Evolutionary conservation across 805 yeast species (phyloP).

Genomic region (Candida chauliodis): DNA sequence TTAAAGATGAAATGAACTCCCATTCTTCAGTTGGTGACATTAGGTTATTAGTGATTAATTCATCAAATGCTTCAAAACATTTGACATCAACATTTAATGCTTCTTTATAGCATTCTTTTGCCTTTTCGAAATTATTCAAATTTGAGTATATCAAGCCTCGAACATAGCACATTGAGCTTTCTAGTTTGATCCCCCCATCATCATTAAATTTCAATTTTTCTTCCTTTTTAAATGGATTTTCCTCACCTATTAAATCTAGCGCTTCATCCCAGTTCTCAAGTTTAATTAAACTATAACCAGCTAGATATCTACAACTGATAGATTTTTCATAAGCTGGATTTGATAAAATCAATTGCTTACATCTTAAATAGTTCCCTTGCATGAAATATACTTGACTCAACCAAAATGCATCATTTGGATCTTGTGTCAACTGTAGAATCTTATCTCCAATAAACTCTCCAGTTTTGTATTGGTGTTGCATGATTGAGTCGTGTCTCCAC

Average conservation of each 20-base stretch:
- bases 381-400: constrained; percentile 84
- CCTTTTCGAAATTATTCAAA: constrained; percentile 79
- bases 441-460: constrained; percentile 93
- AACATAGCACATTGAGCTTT: constrained; percentile 80
- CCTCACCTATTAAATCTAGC: constrained; percentile 76
- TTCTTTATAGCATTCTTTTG: constrained; percentile 82
- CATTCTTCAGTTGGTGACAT: constrained; percentile 85
- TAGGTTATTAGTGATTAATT: constrained; percentile 65
- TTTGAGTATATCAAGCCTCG: constrained; percentile 81
- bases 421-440: constrained; percentile 75
- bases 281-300: constrained; percentile 70
- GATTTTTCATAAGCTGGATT: constrained; percentile 52
- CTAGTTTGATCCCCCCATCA: constrained; percentile 85
- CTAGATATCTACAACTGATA: constrained; percentile 76
- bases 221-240: constrained; percentile 61
- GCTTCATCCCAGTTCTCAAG: constrained; percentile 86
- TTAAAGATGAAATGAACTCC: constrained; percentile 58
- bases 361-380: constrained; percentile 74
- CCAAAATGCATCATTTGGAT: constrained; percentile 95
- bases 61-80: constrained; percentile 90
- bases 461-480: constrained; percentile 87
- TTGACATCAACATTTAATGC: constrained; percentile 85
- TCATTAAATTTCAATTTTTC: constrained; percentile 33
- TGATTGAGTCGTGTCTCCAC: constrained; percentile 91
- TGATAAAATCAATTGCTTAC: constrained; percentile 63